Evolutionary conservation across 164 flowering plant genomes (phyloP), one percentile per base, ranked within the genome.

Genomic region (Macadamia integrifolia): DNA sequence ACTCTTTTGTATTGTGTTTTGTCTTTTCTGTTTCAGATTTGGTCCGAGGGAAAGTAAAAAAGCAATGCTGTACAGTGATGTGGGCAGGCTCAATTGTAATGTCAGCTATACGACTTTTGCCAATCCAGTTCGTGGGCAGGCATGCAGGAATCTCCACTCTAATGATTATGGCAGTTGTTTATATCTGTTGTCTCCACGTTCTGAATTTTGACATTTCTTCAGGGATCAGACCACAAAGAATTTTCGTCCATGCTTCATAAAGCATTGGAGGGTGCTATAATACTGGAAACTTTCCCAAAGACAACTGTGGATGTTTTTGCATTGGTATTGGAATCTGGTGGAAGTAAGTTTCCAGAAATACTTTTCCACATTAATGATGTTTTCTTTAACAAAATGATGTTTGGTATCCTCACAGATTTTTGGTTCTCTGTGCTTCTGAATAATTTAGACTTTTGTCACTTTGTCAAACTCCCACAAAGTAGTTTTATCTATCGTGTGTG

Each of bases 21-120:
- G 9, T 52, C 9, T 53, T 72, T 46, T 40, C 59, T 65, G 8
- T 1, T 77, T 63, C 78, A 94, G 98, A 67, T 94, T 89, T 80
- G 99, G 99, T 73, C 99, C 99, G 15, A 87, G 99, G 77, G 98
- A 94, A 79, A 94, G 99, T 72, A 92, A 90, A 84, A 94, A 94
- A 75, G 98, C 99, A 68, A 88, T 90, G 97, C 72, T 86, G 88
- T 94, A 89, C 70, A 90, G 97, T 74, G 93, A 92, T 66, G 70
- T 77, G 31, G 99, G 99, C 18, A 83, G 99, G 59, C 71, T 94
- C 68, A 94, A 92, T 77, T 94, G 99, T 76, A 85, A 79, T 78
- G 97, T 94, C 70, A 89, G 87, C 82, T 92, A 84, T 73, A 92
- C 97, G 68, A 81, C 97, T 29, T 92, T 90, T 83, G 78, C 93